A percentile compares a stretch with the other conserved stretches of the same genome.
Evolutionary conservation across 2,329 filamentous ascomycete species (phyloP).

Genomic region (Fusarium cicatricum): DNA sequence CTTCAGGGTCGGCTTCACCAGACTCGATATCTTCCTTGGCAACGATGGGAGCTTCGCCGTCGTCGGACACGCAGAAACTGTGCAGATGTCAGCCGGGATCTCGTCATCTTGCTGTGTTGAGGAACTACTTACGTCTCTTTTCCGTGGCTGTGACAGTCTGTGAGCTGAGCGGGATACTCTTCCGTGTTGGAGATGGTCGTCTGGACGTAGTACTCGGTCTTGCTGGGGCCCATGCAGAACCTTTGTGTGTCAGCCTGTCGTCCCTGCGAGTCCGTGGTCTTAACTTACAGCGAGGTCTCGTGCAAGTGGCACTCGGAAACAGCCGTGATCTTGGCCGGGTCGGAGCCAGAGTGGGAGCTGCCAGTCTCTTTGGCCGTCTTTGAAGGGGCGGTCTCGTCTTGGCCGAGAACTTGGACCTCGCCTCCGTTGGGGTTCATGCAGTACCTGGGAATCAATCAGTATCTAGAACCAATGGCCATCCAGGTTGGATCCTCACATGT

Average conservation of each 20-base stretch:
- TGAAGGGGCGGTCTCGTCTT: constrained; percentile 14
- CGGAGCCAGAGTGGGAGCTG: constrained; percentile 1
- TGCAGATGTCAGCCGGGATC: background rate
- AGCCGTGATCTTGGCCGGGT: constrained; percentile 43
- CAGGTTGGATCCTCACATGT: constrained; percentile 7
- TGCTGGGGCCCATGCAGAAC: constrained; percentile 52
- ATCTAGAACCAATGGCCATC: rapidly evolving
- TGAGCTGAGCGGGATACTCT: constrained; percentile 67
- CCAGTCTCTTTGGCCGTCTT: constrained; percentile 24
- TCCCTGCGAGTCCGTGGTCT: rapidly evolving
- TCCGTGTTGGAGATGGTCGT: constrained; percentile 61
- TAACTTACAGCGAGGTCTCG: constrained; percentile 48
- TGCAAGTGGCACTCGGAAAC: constrained; percentile 53
- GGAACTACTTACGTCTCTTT: constrained; percentile 58
- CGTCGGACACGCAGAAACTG: constrained; percentile 36
- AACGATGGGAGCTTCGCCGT: constrained; percentile 33
- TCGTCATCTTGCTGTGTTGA: rapidly evolving
- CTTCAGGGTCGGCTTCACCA: constrained; percentile 25
- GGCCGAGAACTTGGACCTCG: constrained; percentile 35
- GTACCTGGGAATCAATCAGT: constrained; percentile 21
- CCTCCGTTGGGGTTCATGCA: constrained; percentile 39
- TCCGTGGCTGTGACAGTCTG: constrained; percentile 69
- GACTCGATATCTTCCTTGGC: constrained; percentile 25
- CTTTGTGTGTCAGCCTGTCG: constrained; percentile 37
- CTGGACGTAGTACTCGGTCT: constrained; percentile 53